Evolutionary conservation across 306 rosid genomes (phyloP), one percentile per base, ranked within the genome.

Genomic region (Hylodesmum podocarpum): DNA sequence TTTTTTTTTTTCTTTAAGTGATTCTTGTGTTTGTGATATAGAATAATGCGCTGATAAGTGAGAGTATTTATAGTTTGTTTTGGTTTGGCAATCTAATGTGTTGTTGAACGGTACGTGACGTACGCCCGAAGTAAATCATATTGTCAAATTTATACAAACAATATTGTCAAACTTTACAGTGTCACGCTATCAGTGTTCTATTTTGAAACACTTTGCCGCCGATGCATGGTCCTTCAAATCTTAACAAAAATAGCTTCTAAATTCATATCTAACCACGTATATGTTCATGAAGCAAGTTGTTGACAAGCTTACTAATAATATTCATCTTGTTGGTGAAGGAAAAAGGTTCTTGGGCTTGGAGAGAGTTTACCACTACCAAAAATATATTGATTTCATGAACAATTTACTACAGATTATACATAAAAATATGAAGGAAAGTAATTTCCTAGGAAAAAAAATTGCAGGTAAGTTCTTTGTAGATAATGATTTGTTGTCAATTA

Each of bases 1-100:
- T n/a, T 51, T 51, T 9, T 15, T 66, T 1, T 3, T 49, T 76
- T 51, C 2, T 34, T 11, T 16, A 21, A 13, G 69, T 18, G 44
- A 33, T 31, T 47, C 50, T 64, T 63, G 1, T 25, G 8, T 49
- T 10, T 2, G 25, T 47, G 47, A 75, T 63, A 64, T 49, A 4
- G 51, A n/a, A n/a, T n/a, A n/a, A 76, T 50, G 39, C 11, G 34
- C 15, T 72, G 22, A 21, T 55, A 40, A n/a, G 65, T 7, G 37
- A 62, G 53, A 54, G 62, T 83, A 78, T 73, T 57, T 78, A 66
- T 73, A 73, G 47, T 46, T 29, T 39, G 5, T 63, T 51, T 10
- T 18, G 59, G 67, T 29, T n/a, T n/a, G n/a, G 4, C 18, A 14
- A 71, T 13, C 37, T 21, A 41, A 6, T 43, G 29, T 1, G 16